Conservation (phyloP, 768 basidiomycete species). For the Coprinopsis strossmayeri region DNA sequence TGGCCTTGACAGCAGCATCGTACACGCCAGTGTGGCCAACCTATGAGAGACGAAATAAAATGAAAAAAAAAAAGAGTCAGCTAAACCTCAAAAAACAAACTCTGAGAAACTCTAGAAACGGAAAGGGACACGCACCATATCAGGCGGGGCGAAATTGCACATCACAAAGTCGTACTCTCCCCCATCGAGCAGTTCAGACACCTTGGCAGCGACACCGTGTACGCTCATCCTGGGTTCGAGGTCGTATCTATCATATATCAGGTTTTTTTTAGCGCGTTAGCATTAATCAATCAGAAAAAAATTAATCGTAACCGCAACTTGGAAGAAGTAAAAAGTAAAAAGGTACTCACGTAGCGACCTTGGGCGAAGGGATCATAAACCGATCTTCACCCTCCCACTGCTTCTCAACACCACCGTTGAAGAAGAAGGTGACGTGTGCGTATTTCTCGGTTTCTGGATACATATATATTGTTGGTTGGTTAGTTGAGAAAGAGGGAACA, state of each 20-base stretch:
- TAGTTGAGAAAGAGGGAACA: no score
- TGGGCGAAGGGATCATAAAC: conserved; percentile 86
- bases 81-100: neutral
- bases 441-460: conserved; percentile 89
- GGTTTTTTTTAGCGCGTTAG: no score
- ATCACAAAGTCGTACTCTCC: conserved; percentile 82
- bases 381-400: conserved; percentile 81
- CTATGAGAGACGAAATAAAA: conserved; percentile 23
- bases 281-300: no score
- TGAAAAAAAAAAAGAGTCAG: neutral
- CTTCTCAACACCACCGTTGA: conserved; percentile 95
- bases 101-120: no score
- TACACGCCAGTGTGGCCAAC: conserved; percentile 91
- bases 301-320: no score
- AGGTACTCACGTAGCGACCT: conserved; percentile 60
- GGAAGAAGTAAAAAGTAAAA: neutral
- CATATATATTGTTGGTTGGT: no score
- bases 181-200: conserved; percentile 74
- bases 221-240: conserved; percentile 87
- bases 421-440: conserved; percentile 97
- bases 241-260: conserved; percentile 48
- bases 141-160: conserved; percentile 97
- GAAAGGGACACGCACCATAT: conserved; percentile 57
- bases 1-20: conserved; percentile 87
- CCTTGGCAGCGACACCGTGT: conserved; percentile 83